Conservation (phyloP, 805 yeast genomes). For the Candida odintsovae region DNA sequence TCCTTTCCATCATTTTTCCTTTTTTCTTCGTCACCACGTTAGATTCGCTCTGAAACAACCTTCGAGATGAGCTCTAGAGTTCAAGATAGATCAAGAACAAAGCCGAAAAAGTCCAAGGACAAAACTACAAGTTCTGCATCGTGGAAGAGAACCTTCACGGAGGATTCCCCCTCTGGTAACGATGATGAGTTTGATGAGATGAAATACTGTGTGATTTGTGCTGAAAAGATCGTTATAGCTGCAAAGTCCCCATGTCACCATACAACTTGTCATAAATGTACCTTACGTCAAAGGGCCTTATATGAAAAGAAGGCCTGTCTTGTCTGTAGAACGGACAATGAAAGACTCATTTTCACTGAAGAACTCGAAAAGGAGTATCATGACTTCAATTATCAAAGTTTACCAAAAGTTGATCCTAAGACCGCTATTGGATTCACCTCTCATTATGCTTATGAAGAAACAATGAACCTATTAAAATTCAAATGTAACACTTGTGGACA, state of each 20-base stretch:
- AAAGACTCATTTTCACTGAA: constrained; percentile 53
- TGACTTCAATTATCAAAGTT: constrained; percentile 28
- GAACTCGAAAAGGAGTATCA: constrained; percentile 30
- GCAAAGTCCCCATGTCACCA: constrained; percentile 84
- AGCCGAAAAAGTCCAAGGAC: background rate
- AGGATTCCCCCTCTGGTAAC: constrained; percentile 1
- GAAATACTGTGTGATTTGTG: constrained; percentile 75
- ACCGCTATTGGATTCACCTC: constrained; percentile 59
- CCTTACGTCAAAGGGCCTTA: constrained; percentile 76
- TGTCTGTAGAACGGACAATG: constrained; percentile 74
- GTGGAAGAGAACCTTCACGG: constrained; percentile 19
- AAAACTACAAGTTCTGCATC: background rate
- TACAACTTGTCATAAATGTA: constrained; percentile 74
- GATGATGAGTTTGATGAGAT: constrained; percentile 30
- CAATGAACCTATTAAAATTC: constrained; percentile 46
- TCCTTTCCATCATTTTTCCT: background rate
- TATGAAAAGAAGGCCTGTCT: constrained; percentile 72
- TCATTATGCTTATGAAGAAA: constrained; percentile 37
- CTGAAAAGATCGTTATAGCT: constrained; percentile 56
- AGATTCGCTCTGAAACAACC: background rate
- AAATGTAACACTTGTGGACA: constrained; percentile 42
- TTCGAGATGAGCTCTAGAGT: constrained; percentile 3
- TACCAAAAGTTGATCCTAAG: constrained; percentile 35
- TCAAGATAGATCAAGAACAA: constrained; percentile 1
- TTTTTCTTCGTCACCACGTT: background rate